Percentiles rank a stretch among this genome's conserved stretches.
Conservation (phyloP, 139 green algal species). For the Chlorella sp. region DNA sequence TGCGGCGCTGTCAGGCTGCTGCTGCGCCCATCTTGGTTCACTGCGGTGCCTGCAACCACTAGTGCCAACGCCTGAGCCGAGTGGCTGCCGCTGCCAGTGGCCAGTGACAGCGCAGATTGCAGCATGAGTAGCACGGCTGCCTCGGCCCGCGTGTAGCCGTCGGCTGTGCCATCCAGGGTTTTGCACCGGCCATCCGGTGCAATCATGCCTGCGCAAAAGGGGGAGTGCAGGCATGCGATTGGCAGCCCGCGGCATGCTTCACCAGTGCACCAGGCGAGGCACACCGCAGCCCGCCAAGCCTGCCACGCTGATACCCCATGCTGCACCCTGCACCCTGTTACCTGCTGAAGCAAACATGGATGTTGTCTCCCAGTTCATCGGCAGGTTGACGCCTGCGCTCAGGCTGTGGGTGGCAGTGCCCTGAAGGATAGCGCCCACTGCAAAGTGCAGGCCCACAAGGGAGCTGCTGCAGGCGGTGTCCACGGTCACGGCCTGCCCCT, state of each 20-base stretch:
- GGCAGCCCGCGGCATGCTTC: not conserved
- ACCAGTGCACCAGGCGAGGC: not conserved
- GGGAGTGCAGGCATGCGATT: not conserved
- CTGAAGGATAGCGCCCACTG: conserved; percentile 17
- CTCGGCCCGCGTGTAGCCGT: conserved; percentile 65
- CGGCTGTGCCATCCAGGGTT: conserved; percentile 52
- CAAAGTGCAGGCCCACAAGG: conserved; percentile 71
- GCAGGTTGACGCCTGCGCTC: conserved; percentile 57
- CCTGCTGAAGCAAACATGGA: conserved; percentile 52
- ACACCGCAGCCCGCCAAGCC: not conserved
- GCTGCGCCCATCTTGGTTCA: conserved; percentile 62
- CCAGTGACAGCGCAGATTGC: not conserved
- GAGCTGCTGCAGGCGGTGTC: conserved; percentile 88
- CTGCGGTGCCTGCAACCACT: conserved; percentile 27
- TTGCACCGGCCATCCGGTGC: conserved; percentile 60
- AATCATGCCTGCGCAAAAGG: conserved; percentile 57
- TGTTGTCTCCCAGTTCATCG: conserved; percentile 53
- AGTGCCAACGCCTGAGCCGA: not conserved
- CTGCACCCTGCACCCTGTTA: not conserved
- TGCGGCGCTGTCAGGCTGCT: conserved; percentile 64
- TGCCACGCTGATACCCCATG: conserved; percentile 72
- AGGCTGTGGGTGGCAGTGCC: conserved; percentile 10
- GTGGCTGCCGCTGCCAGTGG: too few relatives aligned
- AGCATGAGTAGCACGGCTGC: conserved; percentile 52
- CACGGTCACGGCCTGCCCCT: conserved; percentile 73